Conservation (phyloP, 129 eudicot genomes). For the Centaurea solstitialis region DNA sequence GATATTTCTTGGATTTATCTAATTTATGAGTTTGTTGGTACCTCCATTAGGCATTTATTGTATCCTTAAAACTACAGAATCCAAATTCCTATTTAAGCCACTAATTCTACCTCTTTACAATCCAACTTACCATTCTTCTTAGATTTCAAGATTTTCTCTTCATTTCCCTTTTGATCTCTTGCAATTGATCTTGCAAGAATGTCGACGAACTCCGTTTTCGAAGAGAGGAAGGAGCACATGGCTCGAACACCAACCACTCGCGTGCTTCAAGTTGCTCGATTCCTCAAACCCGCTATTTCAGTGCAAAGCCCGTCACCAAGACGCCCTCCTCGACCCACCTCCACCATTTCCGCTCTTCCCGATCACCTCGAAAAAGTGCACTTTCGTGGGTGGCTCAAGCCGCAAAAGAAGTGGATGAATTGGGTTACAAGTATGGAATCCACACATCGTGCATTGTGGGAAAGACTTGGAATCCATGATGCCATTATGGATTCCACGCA, state of each 20-base stretch:
- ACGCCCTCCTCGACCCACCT: constrained; percentile 3
- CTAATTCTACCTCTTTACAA: constrained; percentile 6
- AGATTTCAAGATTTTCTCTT: background rate
- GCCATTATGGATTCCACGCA: constrained; percentile 33
- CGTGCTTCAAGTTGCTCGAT: background rate
- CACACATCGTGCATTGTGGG: constrained; percentile 23
- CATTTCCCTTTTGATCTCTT: constrained; percentile 4
- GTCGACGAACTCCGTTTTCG: background rate
- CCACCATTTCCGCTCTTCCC: background rate
- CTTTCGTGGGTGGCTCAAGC: constrained; percentile 6
- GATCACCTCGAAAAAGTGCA: background rate
- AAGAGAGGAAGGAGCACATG: constrained; percentile 9
- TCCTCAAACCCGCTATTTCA: constrained; percentile 7
- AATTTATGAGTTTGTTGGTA: background rate
- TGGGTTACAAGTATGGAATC: constrained; percentile 33
- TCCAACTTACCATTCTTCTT: background rate
- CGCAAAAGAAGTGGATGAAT: constrained; percentile 20
- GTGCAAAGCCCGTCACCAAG: background rate
- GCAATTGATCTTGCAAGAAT: constrained; percentile 13
- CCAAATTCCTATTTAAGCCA: constrained; percentile 20
- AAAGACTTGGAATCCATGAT: constrained; percentile 19
- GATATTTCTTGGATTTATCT: background rate
- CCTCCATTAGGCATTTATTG: constrained; percentile 6
- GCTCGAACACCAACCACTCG: background rate
- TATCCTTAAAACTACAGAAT: constrained; percentile 6